Base-by-base conservation (phyloP, 1,284 basidiomycete genomes). In the Fomitopsis betulina region DNA sequence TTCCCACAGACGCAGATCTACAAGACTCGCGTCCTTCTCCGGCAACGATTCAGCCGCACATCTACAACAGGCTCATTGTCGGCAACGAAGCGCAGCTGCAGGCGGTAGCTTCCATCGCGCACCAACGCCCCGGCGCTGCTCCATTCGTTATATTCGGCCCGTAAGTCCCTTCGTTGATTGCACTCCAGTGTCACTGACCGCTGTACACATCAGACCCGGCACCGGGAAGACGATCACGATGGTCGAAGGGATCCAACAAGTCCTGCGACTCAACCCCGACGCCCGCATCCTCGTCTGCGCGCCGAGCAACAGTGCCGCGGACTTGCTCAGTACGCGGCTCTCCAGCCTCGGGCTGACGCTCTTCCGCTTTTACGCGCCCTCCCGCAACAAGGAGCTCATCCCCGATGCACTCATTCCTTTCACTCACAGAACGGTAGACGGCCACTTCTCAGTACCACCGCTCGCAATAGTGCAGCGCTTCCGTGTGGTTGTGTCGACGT, bases 201-300 rank as follows among this genome's bases (percentile, higher is more conserved):
- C 1, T 40, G 49, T 19, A 7, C 15, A 45, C 7, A n/a, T 12
- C 15, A 35, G 47, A 7, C 83, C 82, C 12, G 83, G 85, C 19
- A 86, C 86, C 0, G 85, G 86, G 0, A 88, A 87, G 71, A 87
- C 85, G 0, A 77, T 87, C n/a, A 87, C 85, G 0, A 76, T 85
- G 19, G 79, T 88, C 1, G 86, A 89, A 69, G 76, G 82, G 0
- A 85, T 88, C 25, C 73, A 70, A 5, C 86, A 88, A 65, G 63
- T 87, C 17, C 69, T 86, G 3, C 59, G 60, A 3, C 56, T 64
- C 5, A 68, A 80, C 59, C 76, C 78, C 0, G 57, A 69, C 0
- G 76, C 81, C 1, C 77, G 73, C 30, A 74, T 88, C 51, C 75
- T 89, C 5, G 84, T 82, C 0, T 86, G 83, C 59, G 85, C 86